A percentile compares a stretch with the other conserved stretches of the same genome.
phyloP scores from a whole-genome alignment of 352 stramenopile genomes.

The Thalassiosira exigua region DNA sequence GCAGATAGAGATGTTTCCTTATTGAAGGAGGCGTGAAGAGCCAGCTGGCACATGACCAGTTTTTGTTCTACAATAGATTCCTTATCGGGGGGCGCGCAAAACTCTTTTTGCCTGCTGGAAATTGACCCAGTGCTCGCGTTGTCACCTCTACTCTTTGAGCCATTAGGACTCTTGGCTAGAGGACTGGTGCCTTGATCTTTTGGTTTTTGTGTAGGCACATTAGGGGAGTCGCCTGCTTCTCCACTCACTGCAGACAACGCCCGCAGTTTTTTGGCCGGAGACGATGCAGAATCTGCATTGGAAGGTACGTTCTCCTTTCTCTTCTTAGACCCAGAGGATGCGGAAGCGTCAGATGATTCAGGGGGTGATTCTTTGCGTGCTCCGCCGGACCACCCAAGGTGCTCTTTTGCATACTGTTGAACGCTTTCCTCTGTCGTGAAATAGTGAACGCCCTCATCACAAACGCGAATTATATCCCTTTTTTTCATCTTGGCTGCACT shows the following conservation, averaged over 20 bases:
- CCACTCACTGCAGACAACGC: background rate
- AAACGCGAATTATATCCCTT: conserved; percentile 10
- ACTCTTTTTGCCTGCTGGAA: conserved; percentile 1
- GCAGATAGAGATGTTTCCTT: conserved; percentile 18
- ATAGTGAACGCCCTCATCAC: conserved; percentile 34
- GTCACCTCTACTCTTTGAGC: too few species aligned
- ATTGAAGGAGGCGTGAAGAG: conserved; percentile 43
- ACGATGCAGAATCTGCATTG: background rate
- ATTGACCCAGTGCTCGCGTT: background rate
- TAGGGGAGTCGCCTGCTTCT: background rate
- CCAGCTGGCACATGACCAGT: conserved; percentile 53
- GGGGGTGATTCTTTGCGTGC: background rate
- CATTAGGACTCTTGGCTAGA: too few species aligned
- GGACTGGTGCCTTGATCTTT: too few species aligned
- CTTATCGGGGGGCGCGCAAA: conserved; percentile 17
- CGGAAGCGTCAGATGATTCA: background rate
- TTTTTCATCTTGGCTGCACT: conserved; percentile 21
- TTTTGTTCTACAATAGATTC: conserved; percentile 51
- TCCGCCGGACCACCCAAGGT: conserved; percentile 36
- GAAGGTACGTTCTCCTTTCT: background rate
- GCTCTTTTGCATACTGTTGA: conserved; percentile 17
- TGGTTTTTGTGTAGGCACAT: too few species aligned
- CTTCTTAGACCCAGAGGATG: conserved; percentile 8
- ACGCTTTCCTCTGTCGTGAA: conserved; percentile 26
- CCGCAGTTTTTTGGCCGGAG: background rate